Evolutionary conservation across 345 rosid genomes (phyloP), one percentile per base, ranked within the genome.

Genomic region (Zanthoxylum bungeanum): DNA sequence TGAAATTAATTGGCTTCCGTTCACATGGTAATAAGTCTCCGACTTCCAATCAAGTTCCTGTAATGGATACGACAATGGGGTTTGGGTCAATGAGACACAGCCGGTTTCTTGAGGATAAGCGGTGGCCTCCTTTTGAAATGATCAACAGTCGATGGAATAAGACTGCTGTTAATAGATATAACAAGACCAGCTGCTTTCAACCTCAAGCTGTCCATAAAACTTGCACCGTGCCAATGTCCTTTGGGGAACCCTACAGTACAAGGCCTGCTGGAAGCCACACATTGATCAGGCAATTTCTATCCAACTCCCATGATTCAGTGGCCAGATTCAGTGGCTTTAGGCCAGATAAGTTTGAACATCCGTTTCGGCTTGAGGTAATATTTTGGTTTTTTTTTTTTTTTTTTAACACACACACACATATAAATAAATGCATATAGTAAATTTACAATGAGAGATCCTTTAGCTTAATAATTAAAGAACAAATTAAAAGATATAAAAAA

Each of bases 101-200:
- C 57, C 28, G 75, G 36, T 76, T 77, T 69, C 73, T 79, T 17
- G 85, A 83, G 74, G 81, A 79, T 39, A 83, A 69, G 69, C 66
- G 72, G 51, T 83, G 87, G 85, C 84, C 76, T 30, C 85, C 85
- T 1, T n/a, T 73, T 2, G 76, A 80, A 68, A 64, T 57, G 64
- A 42, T 71, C 14, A n/a, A 46, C n/a, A 76, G 74, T 72, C 70
- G 76, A 66, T 75, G 76, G 84, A 79, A 63, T n/a, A n/a, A n/a
- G 46, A 10, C 62, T 59, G 53, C 50, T 37, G 58, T 52, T 65
- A n/a, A n/a, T 69, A 31, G 9, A 24, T 59, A 60, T n/a, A 46
- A 36, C 30, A 44, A 24, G 0, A 4, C 9, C 30, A 57, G 42
- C 10, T 34, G 57, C 62, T 64, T 69, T 21, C 75, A 55, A 11